phyloP scores from a whole-genome alignment of 495 filamentous ascomycete species.

The Lophiostoma macrostomum region DNA sequence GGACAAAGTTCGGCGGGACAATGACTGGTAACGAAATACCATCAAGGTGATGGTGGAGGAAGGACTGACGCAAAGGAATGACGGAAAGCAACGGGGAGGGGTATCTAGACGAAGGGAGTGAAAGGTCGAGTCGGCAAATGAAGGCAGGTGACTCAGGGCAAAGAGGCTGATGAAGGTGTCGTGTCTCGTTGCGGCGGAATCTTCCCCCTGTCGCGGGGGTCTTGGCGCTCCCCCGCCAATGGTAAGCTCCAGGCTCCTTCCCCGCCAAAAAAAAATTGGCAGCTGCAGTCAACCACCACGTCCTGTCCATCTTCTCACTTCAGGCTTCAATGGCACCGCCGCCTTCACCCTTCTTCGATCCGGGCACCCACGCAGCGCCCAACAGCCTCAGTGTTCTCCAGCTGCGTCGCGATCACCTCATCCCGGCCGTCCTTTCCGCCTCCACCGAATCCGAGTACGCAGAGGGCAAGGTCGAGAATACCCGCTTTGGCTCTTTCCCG shows the following conservation, averaged over 20 bases:
- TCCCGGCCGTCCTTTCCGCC: slow-evolving; percentile 63
- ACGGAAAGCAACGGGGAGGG: slow-evolving; percentile 9
- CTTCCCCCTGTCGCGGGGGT: slow-evolving; percentile 14
- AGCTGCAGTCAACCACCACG: background rate
- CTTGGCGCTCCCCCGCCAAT: slow-evolving; percentile 15
- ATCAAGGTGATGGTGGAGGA: slow-evolving; percentile 18
- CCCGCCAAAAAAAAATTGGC: slow-evolving; percentile 24
- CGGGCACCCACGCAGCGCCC: slow-evolving; percentile 52
- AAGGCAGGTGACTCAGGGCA: slow-evolving; percentile 13
- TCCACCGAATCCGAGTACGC: slow-evolving; percentile 27
- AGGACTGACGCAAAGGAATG: slow-evolving; percentile 13
- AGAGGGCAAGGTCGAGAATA: slow-evolving; percentile 84
- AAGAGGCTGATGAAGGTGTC: background rate
- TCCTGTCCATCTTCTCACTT: background rate
- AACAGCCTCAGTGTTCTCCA: slow-evolving; percentile 72
- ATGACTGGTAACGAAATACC: slow-evolving; percentile 15
- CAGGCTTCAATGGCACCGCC: slow-evolving; percentile 6
- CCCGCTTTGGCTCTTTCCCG: slow-evolving; percentile 91
- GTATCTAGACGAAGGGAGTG: background rate
- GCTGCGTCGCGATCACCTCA: slow-evolving; percentile 75
- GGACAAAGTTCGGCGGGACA: slow-evolving; percentile 1
- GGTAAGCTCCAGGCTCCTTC: no score
- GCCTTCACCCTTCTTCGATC: slow-evolving; percentile 69
- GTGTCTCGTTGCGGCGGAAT: slow-evolving; percentile 7
- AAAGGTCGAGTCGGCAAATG: slow-evolving; percentile 1